Evolutionary conservation across 768 basidiomycete species (phyloP), one percentile per base, ranked within the genome.

Genomic region (Dioszegia hungarica): DNA sequence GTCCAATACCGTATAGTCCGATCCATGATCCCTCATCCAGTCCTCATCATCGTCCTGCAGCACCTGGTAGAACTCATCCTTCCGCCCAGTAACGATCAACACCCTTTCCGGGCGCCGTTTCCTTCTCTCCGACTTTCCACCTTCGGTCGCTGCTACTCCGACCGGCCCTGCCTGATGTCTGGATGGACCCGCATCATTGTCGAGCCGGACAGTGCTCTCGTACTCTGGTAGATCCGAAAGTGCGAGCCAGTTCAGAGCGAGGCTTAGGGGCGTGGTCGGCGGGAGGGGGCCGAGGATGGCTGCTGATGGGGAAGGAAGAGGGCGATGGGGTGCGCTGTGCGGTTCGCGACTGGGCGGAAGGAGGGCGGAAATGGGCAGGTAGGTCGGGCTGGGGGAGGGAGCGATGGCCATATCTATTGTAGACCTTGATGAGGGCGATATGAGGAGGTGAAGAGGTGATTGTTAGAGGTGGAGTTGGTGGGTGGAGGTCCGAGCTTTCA

Each of bases 41-140:
- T 71, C 69, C 40, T 71, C 69, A 53, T 68, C 69, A 12, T 71
- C 64, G 33, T 67, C 69, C 39, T 67, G 59, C 12, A 71, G n/a
- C 10, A 27, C 22, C 28, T 64, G 53, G 8, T 53, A 40, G 20
- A 37, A 62, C 1, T 39, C 46, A 28, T 45, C 56, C 33, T 59
- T 65, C 15, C 53, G 24, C 9, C 65, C 63, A 17, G 66, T 64
- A 10, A 67, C 45, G 5, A 71, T 56, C 46, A 71, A 33, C 3
- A 48, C 63, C 44, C 58, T 57, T 25, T 14, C 49, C 15, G 36
- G 24, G 14, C 45, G 45, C 19, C 28, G 25, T 27, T 46, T 46
- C 49, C 56, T 59, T 38, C 37, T 37, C 38, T 33, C 36, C 2
- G 36, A 36, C 25, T 19, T 2, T 22, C 27, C 20, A 5, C 20